A percentile compares a stretch with the other conserved stretches of the same genome.
Evolutionary conservation across 164 flowering plant species (phyloP).

Genomic region (Aristolochia californica): DNA sequence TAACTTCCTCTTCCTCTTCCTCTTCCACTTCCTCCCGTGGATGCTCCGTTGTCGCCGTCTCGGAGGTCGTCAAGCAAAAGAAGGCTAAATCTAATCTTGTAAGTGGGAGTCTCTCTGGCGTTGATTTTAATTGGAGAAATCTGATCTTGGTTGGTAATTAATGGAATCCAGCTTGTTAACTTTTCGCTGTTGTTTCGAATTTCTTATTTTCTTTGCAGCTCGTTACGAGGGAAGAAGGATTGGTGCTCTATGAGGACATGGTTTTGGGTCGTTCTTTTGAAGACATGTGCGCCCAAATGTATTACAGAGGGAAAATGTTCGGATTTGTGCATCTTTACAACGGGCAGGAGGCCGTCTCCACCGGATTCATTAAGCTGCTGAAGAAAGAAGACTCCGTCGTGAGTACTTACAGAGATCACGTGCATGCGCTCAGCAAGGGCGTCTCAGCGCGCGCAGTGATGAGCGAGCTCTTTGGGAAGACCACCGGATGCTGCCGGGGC

Average conservation of each 20-base stretch:
- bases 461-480: slow-evolving; percentile 88
- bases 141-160: too few species aligned
- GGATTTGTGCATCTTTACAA: slow-evolving; percentile 94
- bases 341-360: slow-evolving; percentile 89
- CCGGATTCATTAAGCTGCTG: slow-evolving; percentile 84
- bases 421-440: slow-evolving; percentile 83
- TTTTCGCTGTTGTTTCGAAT: background rate
- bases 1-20: slow-evolving; percentile 7
- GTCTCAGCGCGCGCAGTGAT: slow-evolving; percentile 80
- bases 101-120: background rate
- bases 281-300: slow-evolving; percentile 99
- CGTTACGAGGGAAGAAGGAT: slow-evolving; percentile 68
- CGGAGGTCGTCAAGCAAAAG: slow-evolving; percentile 63
- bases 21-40: slow-evolving; percentile 12
- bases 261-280: slow-evolving; percentile 71
- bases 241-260: slow-evolving; percentile 78
- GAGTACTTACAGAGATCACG: slow-evolving; percentile 89
- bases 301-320: slow-evolving; percentile 92
- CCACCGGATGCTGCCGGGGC: slow-evolving; percentile 89
- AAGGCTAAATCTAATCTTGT: slow-evolving; percentile 26
- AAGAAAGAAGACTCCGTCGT: slow-evolving; percentile 59
- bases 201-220: slow-evolving; percentile 28
- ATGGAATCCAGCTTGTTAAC: background rate
- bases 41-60: slow-evolving; percentile 38
- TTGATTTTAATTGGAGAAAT: background rate